phyloP scores from a whole-genome alignment of 2,329 filamentous ascomycete genomes.

The Ophiosphaerella narmari region DNA sequence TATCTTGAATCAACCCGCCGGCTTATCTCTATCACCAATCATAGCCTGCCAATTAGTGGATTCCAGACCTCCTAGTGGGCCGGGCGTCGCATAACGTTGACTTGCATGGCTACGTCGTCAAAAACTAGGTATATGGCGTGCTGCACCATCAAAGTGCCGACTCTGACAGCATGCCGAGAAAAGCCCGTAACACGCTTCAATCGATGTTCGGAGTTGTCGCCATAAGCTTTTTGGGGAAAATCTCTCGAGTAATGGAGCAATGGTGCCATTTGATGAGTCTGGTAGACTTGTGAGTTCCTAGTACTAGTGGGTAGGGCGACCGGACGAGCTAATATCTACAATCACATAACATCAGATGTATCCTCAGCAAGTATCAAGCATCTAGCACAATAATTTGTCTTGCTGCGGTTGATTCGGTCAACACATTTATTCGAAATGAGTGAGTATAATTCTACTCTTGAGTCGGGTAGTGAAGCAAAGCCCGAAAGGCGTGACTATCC shows the following conservation, averaged over 20 bases:
- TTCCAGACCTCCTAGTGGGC: no score
- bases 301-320: neutral
- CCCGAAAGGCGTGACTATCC: slow-evolving; percentile 31
- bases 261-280: neutral
- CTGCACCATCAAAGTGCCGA: slow-evolving; percentile 22
- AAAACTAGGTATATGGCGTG: slow-evolving; percentile 30
- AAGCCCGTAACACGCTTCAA: neutral
- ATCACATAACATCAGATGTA: no score
- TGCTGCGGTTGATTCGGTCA: neutral
- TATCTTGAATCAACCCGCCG: no score
- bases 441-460: slow-evolving; percentile 15
- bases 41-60: no score
- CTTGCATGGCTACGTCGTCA: slow-evolving; percentile 13
- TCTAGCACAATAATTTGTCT: no score
- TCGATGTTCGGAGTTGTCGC: neutral
- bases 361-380: no score
- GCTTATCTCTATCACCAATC: no score
- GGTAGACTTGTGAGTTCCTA: neutral
- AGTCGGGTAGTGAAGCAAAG: slow-evolving; percentile 22
- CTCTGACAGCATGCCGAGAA: slow-evolving; percentile 2
- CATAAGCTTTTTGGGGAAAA: neutral
- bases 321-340: no score
- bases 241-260: slow-evolving; percentile 5
- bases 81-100: neutral
- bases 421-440: slow-evolving; percentile 13